Conservation (phyloP, 768 basidiomycete genomes). For the Tulasnella sp. region DNA sequence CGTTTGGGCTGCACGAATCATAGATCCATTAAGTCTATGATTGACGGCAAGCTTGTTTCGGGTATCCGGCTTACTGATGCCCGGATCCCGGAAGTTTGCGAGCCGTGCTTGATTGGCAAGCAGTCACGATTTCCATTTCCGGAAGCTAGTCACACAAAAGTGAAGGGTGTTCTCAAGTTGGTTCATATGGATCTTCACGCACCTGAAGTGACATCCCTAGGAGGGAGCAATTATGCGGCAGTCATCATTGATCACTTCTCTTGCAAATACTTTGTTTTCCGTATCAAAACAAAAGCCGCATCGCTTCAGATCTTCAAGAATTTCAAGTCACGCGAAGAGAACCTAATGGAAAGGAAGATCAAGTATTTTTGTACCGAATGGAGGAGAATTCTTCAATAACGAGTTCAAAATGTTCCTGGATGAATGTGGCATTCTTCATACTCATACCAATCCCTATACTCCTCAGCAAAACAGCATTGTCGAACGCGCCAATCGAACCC, state of each 20-base stretch:
- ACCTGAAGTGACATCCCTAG: not conserved
- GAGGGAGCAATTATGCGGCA: constrained; percentile 10
- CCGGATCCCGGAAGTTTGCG: not conserved
- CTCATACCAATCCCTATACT: constrained; percentile 8
- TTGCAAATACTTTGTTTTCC: not conserved
- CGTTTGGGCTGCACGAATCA: too few relatives aligned
- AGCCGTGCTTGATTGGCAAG: constrained; percentile 10
- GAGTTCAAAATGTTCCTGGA: not conserved
- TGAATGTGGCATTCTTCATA: constrained; percentile 13
- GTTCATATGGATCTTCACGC: constrained; percentile 16
- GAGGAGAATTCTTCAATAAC: constrained; percentile 27
- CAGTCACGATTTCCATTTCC: constrained; percentile 12
- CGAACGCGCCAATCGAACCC: constrained; percentile 9
- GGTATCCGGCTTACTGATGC: too few relatives aligned
- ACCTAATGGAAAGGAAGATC: constrained; percentile 21
- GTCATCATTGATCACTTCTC: constrained; percentile 9
- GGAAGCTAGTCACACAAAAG: not conserved
- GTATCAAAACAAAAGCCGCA: not conserved
- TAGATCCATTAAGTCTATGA: too few relatives aligned
- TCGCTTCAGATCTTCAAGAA: constrained; percentile 21
- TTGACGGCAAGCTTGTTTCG: too few relatives aligned
- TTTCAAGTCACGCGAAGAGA: constrained; percentile 28
- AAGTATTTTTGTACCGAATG: constrained; percentile 26
- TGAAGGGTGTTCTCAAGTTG: not conserved
- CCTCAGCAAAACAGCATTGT: constrained; percentile 15